A percentile compares a stretch with the other conserved stretches of the same genome.
These are phyloP conservation scores for Colletotrichum sp. DNA, from an alignment of 2,329 filamentous ascomycete genomes.

Conservation along the genomic window DNA sequence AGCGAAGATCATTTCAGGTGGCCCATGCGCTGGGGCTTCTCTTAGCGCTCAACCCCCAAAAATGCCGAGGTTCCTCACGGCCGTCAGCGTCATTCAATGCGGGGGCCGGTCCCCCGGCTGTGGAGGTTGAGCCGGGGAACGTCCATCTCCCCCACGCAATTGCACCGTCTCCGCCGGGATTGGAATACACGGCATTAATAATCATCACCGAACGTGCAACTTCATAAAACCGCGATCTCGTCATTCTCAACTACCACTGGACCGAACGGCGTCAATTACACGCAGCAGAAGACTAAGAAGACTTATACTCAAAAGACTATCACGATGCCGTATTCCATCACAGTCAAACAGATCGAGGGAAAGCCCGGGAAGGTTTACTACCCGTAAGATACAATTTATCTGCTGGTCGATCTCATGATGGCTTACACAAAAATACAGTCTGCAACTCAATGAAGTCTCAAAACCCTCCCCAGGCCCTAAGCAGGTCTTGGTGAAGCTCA, in stretches of 20 bases:
- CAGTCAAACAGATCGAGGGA: constrained; percentile 73
- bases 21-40: background rate
- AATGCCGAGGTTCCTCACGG: constrained; percentile 14
- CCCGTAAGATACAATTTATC: constrained; percentile 53
- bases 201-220: background rate
- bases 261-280: background rate
- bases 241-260: background rate
- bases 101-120: constrained; percentile 6
- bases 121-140: constrained; percentile 9
- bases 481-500: constrained; percentile 78
- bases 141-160: background rate
- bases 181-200: background rate
- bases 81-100: constrained; percentile 12
- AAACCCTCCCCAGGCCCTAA: constrained; percentile 66
- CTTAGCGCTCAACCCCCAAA: background rate
- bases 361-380: constrained; percentile 92
- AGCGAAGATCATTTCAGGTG: background rate
- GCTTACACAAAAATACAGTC: constrained; percentile 39
- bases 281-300: background rate
- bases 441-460: constrained; percentile 65
- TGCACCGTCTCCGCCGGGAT: background rate
- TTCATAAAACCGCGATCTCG: background rate
- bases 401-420: background rate
- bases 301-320: background rate
- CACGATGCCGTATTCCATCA: constrained; percentile 61